Evolutionary conservation across 2,329 filamentous ascomycete genomes (phyloP), one percentile per base, ranked within the genome.

Genomic region (Arthrobotrys megalospora): DNA sequence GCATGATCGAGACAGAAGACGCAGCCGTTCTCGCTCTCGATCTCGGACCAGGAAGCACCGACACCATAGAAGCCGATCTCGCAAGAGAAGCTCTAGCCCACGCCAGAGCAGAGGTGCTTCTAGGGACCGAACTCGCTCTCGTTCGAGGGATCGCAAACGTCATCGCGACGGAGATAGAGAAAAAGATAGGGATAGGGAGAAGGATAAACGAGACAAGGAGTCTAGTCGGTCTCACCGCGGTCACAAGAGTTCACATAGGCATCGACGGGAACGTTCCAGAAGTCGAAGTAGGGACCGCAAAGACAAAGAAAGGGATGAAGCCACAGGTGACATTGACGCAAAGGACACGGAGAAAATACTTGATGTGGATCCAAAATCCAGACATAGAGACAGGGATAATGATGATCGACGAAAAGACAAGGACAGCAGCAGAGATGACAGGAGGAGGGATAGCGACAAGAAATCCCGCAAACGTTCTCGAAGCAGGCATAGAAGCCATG

Each of bases 61-160:
- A 47, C 73, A 80, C 34, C 66, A 80, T 62, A 70, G 76, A 67
- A 80, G 80, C 48, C 80, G 81, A 52, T 80, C 80, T 43, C 80
- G 73, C 66, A 81, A 81, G 55, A 77, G 77, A 55, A 76, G 75
- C 45, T 78, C 75, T 24, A 78, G 75, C 38, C 75, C 75, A 36
- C 67, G 63, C 7, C 38, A 63, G 52, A 78, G 52, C 53, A 55
- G 62, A 38, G 75, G 12, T 41, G 52, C 50, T 28, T 78, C 70
- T 45, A 62, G 65, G n/a, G 70, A 79, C 21, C 73, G 77, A 64
- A 53, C 77, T 21, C 77, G 71, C 24, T 71, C 70, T 28, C 63
- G 68, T 38, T 79, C 76, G 16, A 79, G 38, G 28, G 77, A 76
- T 19, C 65, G 77, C 4, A 76, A 66, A 41, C 67, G 64, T 32